Base-by-base conservation (phyloP, 2,329 filamentous ascomycete species). In the Colletotrichum graminicola region DNA sequence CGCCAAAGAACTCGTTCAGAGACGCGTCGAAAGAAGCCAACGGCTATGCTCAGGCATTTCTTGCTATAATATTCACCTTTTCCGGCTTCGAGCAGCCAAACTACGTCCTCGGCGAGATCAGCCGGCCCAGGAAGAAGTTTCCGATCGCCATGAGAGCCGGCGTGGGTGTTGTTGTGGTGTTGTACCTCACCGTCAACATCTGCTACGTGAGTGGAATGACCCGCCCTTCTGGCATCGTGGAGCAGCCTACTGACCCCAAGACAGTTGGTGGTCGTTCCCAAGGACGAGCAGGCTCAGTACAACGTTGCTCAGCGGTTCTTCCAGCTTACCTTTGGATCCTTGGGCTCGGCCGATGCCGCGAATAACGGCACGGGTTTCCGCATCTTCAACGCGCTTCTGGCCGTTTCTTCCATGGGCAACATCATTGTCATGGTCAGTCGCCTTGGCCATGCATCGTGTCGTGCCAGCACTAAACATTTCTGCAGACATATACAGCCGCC, bases 361-460 rank as follows among this genome's bases (percentile, higher is more conserved):
- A 77, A 77, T 12, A 74, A 78, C 6, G 78, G 80, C 1, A 81
- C 75, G 5, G 78, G 77, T 11, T 75, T 78, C 7, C 78, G 80
- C 1, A 81, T 86, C 10, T 81, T 88, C 70, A 81, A 85, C 18
- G 84, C 81, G 0, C 83, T 90, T 52, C 80, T 88, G 8, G 87
- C 88, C 4, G 77, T 90, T 34, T 87, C 85, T 2, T 85, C 83
- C 32, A 81, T 89, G 60, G 87, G 88, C 0, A 89, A 90, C 75
- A 85, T 90, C 52, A 81, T 89, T 16, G 85, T 87, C 26, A 87
- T 87, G 78, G 73, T 74, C 64, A 36, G 62, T 45, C 43, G 21
- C 41, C 18, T 23, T 18, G 12, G 12, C 26, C 34, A 16, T 16
- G 11, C 23, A 36, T 26, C n/a, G 14, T 4, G 5, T 36, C 3